Base-by-base conservation (phyloP, 305 asterid genomes). In the Vinca major region DNA sequence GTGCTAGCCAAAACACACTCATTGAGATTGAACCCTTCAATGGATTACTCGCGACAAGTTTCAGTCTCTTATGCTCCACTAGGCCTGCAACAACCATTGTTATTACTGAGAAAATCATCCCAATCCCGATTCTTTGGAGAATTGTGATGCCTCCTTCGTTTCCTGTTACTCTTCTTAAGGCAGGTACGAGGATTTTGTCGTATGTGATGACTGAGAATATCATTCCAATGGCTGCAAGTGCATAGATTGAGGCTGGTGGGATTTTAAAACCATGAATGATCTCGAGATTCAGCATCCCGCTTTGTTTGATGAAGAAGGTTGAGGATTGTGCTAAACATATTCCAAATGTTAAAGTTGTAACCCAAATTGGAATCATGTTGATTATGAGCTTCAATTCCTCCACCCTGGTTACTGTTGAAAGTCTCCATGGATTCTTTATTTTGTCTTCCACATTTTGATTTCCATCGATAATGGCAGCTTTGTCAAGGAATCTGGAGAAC, bases 231-330 rank as follows among this genome's bases (percentile, higher is more conserved):
- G 97, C 95, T 1, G 96, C 44, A 4, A 91, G 58, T 40, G 89
- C 82, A 36, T 79, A 90, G 2, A 85, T 69, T 0, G 97, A 78
- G 67, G 99, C 89, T 10, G 99, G 84, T 14, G 97, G 96, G 74
- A 91, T 83, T 12, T n/a, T 19, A 67, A 91, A 86, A 33, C 47
- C 63, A 61, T 4, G 66, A 0, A 69, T 43, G 81, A 87, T 80
- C 14, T 69, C 65, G 21, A 91, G 85, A 67, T 92, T 60, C 50
- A 88, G 73, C 3, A 85, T 77, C 0, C 81, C 75, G 70, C 90
- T 80, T 78, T 92, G 98, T 70, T 92, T 92, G 81, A 88, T 84
- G 84, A 88, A 90, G 86, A 92, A 92, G 1, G 98, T 88, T n/a
- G 90, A 14, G 61, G 80, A 73, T 65, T 90, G 97, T 17, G 96